Conservation (phyloP, 2,329 filamentous ascomycete species). For the Penicillium hesseltinei region DNA sequence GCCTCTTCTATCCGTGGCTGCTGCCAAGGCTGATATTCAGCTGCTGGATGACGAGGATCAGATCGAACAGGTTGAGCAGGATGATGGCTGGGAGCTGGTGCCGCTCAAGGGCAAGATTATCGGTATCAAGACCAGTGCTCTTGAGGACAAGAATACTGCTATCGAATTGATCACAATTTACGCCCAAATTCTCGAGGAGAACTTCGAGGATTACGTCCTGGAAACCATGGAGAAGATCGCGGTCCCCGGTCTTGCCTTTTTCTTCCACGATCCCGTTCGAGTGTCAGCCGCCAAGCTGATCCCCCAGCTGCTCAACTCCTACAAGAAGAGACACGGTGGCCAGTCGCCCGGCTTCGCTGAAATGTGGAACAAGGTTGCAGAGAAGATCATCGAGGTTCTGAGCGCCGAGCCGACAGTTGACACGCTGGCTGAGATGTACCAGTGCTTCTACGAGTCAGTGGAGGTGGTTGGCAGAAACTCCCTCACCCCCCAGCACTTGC, state of each 20-base stretch:
- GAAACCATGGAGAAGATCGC: constrained; percentile 97
- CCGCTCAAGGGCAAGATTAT: constrained; percentile 97
- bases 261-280: constrained; percentile 97
- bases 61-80: constrained; percentile 85
- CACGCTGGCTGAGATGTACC: constrained; percentile 97
- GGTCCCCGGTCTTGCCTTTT: constrained; percentile 89
- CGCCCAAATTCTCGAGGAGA: constrained; percentile 87
- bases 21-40: constrained; percentile 95
- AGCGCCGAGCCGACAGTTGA: constrained; percentile 93
- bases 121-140: constrained; percentile 91
- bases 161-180: constrained; percentile 98
- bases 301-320: constrained; percentile 86
- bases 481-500: constrained; percentile 75
- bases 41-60: constrained; percentile 93
- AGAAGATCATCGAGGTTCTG: constrained; percentile 89
- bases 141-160: constrained; percentile 99
- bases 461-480: constrained; percentile 88
- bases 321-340: constrained; percentile 85
- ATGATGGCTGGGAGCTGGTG: constrained; percentile 96
- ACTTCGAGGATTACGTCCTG: constrained; percentile 86
- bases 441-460: constrained; percentile 98
- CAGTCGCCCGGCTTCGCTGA: constrained; percentile 75
- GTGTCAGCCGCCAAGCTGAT: constrained; percentile 94
- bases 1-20: constrained; percentile 82
- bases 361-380: constrained; percentile 81